phyloP scores from a whole-genome alignment of 2,329 filamentous ascomycete species.

The Botrytis squamosa region DNA sequence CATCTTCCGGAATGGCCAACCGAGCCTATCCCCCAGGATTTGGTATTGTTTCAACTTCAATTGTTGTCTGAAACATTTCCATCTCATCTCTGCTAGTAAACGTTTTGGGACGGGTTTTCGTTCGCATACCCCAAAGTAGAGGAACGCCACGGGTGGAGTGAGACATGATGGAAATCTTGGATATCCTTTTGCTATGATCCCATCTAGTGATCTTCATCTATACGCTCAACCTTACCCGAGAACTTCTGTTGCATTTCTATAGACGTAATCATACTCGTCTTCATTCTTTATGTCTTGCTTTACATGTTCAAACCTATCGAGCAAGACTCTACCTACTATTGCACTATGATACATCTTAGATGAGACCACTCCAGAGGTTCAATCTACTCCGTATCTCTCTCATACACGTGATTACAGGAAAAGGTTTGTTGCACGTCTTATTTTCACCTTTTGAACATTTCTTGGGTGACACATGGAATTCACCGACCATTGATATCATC shows the following conservation, averaged over 20 bases:
- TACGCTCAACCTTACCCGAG: background rate
- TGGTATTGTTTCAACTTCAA: background rate
- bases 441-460: background rate
- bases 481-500: background rate
- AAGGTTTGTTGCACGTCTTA: background rate
- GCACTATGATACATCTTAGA: background rate
- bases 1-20: background rate
- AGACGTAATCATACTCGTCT: background rate
- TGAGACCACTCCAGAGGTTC: background rate
- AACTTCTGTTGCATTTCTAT: background rate
- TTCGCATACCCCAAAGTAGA: background rate
- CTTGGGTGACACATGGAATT: background rate
- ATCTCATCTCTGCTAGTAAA: background rate
- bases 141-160: background rate
- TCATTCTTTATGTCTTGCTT: background rate
- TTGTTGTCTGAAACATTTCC: slow-evolving; percentile 14
- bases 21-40: background rate
- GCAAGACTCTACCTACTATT: background rate
- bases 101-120: background rate
- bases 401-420: background rate
- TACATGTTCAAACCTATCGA: background rate
- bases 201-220: background rate
- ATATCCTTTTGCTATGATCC: background rate
- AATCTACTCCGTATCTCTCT: background rate
- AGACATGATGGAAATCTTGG: background rate